These are phyloP conservation scores for Cystofilobasidium ferigula DNA, from an alignment of 768 basidiomycete genomes.

Conservation along the genomic window DNA sequence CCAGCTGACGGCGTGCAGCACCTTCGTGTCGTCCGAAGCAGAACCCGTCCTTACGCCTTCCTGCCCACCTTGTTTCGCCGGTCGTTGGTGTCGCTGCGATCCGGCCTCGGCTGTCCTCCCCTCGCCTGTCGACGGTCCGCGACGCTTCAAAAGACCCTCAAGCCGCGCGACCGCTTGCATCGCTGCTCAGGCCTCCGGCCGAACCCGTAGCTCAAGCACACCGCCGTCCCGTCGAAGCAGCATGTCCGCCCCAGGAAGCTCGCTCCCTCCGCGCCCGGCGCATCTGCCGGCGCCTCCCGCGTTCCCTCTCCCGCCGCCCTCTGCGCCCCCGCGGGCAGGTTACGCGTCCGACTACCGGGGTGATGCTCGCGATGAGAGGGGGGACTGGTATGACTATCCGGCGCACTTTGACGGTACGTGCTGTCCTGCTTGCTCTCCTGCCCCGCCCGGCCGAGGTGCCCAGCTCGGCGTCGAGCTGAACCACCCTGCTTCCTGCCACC, in stretches of 20 bases:
- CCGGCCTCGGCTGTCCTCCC: too few relatives aligned
- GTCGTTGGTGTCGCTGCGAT: too few relatives aligned
- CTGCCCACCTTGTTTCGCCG: too few relatives aligned
- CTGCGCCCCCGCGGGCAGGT: not conserved
- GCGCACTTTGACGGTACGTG: slow-evolving; percentile 12
- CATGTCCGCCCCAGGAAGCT: not conserved
- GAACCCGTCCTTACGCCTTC: too few relatives aligned
- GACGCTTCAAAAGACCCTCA: too few relatives aligned
- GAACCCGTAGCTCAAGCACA: not conserved
- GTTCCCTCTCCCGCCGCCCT: not conserved
- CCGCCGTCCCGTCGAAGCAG: too few relatives aligned
- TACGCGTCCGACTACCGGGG: not conserved
- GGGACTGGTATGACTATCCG: slow-evolving; percentile 2
- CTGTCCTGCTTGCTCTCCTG: not conserved
- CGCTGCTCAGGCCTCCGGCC: too few relatives aligned
- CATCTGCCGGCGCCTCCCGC: slow-evolving; percentile 19
- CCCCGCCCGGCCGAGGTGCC: not conserved
- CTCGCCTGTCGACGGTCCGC: too few relatives aligned
- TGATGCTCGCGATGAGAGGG: not conserved
- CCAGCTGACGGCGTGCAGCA: too few relatives aligned
- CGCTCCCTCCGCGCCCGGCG: slow-evolving; percentile 16
- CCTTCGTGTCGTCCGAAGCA: too few relatives aligned
- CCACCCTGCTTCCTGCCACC: too few relatives aligned
- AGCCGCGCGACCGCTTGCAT: too few relatives aligned
- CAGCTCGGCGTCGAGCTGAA: not conserved